Evolutionary conservation across 1,284 basidiomycete genomes (phyloP).

Genomic region (Boletus sp.): DNA sequence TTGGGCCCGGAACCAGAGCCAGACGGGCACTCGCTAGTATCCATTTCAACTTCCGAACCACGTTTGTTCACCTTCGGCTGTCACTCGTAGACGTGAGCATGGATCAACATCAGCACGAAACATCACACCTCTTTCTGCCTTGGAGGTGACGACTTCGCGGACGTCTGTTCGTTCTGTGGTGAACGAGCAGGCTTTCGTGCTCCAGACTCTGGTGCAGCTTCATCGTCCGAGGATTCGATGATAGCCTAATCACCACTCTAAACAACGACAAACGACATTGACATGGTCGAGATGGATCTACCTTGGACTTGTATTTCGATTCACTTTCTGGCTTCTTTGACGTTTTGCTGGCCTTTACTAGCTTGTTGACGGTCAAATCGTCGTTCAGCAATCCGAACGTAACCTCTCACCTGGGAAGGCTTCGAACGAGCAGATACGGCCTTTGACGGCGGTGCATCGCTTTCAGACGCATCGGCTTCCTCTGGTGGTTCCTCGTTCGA

Average conservation of each 20-base stretch:
- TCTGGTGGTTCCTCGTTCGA: constrained; percentile 1
- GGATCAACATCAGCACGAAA: neutral
- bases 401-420: constrained; percentile 14
- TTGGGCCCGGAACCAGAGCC: constrained; percentile 7
- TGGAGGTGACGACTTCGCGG: constrained; percentile 1
- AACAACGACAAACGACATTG: neutral
- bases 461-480: constrained; percentile 2
- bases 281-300: neutral
- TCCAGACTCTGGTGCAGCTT: constrained; percentile 20
- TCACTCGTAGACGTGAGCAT: neutral
- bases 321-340: constrained; percentile 22
- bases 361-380: constrained; percentile 3
- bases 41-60: constrained; percentile 13
- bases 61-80: constrained; percentile 1
- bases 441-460: constrained; percentile 9
- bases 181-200: constrained; percentile 1
- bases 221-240: constrained; percentile 26
- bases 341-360: constrained; percentile 8
- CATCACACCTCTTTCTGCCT: constrained; percentile 15
- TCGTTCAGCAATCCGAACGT: neutral
- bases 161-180: constrained; percentile 10
- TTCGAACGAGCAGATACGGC: constrained; percentile 8
- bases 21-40: constrained; percentile 7
- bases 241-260: constrained; percentile 17
- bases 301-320: constrained; percentile 25